Base-by-base conservation (phyloP, 2,329 filamentous ascomycete species). In the Ceratocystis diversiconidia region DNA sequence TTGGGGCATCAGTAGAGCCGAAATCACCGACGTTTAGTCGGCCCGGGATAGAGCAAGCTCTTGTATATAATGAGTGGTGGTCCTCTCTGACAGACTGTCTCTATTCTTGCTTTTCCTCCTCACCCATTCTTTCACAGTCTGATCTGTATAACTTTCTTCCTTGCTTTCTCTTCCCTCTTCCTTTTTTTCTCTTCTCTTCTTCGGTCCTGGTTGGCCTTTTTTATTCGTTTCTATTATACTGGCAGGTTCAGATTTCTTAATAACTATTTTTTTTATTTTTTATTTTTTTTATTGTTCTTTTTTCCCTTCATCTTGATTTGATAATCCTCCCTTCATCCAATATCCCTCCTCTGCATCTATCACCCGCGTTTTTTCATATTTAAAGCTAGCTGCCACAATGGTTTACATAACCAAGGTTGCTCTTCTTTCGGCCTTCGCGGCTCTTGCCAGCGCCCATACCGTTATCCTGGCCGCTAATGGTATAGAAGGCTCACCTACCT, bases 381-480 rank as follows among this genome's bases (percentile, higher is more conserved):
- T 55, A 70, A 68, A 65, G 67, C 68, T 63, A 69, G 68, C 64
- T 67, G 44, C 67, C 72, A 76, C 71, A 32, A 78, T 78, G 75
- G 70, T 71, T 70, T 75, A 73, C 60, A 71, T 72, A 67, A 71
- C 72, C 46, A 72, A 70, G 66, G 68, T 72, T 66, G 72, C 73
- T 69, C 68, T 77, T 66, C 55, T 75, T 68, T 71, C 66, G 15
- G 62, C 62, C 25, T 67, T 65, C 25, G 66, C 63, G 17, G 59
- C 74, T 28, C 65, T 78, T 17, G 73, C 71, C 63, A 72, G 73
- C 28, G 77, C 73, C 32, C 80, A 82, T 69, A 76, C 75, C 32
- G 78, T 79, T 41, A 78, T 82, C 67, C 71, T 80, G 57, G 73
- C 71, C 36, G 80, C 77, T 12, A 76, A 80, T 66, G 79, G 80